These are phyloP conservation scores for Nephelium lappaceum DNA, from an alignment of 345 rosid species.

Conservation along the genomic window DNA sequence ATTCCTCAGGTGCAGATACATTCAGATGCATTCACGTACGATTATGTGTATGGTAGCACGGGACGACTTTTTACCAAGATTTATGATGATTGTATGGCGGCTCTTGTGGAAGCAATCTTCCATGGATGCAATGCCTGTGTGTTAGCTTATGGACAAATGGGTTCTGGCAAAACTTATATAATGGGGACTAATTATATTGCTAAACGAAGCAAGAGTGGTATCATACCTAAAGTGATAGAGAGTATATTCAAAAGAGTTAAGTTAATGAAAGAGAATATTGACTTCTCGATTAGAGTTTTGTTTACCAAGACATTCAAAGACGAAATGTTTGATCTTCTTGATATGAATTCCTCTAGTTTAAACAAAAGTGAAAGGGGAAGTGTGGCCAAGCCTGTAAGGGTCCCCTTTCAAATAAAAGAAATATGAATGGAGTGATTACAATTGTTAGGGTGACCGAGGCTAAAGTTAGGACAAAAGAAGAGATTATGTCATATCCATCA, in stretches of 20 bases:
- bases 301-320: constrained; percentile 98
- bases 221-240: constrained; percentile 89
- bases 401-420: constrained; percentile 89
- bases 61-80: constrained; percentile 52
- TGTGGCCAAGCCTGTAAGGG: constrained; percentile 55
- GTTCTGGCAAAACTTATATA: constrained; percentile 91
- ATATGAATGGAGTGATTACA: constrained; percentile 86
- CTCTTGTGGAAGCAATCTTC: constrained; percentile 82
- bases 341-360: constrained; percentile 33
- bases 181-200: constrained; percentile 91
- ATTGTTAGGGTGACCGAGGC: constrained; percentile 93
- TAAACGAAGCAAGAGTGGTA: constrained; percentile 55
- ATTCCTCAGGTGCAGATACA: no score
- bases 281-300: constrained; percentile 83
- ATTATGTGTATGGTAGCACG: constrained; percentile 64
- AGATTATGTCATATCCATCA: constrained; percentile 73
- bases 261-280: constrained; percentile 45
- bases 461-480: constrained; percentile 84
- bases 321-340: constrained; percentile 92
- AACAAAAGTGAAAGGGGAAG: constrained; percentile 51
- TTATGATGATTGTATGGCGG: constrained; percentile 74
- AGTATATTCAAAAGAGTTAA: constrained; percentile 61
- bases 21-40: constrained; percentile 80
- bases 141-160: constrained; percentile 96
- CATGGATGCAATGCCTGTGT: constrained; percentile 91